Conservation (phyloP, 345 rosid species). For the Raphanus raphanistrum region DNA sequence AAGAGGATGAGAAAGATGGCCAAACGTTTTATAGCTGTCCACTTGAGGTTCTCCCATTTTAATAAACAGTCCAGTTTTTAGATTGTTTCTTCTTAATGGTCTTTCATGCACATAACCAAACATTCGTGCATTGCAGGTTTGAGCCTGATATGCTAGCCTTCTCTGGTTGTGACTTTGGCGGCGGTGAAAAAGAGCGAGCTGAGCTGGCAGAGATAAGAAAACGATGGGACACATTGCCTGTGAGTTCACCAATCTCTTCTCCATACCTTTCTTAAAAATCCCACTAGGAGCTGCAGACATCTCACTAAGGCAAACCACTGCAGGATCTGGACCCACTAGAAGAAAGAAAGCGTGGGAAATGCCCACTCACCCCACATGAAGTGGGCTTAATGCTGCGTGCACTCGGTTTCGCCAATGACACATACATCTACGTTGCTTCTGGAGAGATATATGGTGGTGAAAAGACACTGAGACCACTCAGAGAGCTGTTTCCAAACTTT, state of each 20-base stretch:
- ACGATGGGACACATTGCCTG: conserved; percentile 97
- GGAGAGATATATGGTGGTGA: conserved; percentile 99
- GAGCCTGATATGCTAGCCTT: conserved; percentile 99
- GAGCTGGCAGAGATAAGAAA: conserved; percentile 95
- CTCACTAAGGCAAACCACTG: conserved; percentile 8
- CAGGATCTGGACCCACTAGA: conserved; percentile 88
- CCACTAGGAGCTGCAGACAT: not conserved
- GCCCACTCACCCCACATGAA: conserved; percentile 96
- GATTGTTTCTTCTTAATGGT: not conserved
- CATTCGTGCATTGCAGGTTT: conserved; percentile 72
- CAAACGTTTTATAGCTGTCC: conserved; percentile 80
- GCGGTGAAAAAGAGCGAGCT: conserved; percentile 92
- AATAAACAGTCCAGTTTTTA: conserved; percentile 11
- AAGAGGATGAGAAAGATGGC: conserved; percentile 77
- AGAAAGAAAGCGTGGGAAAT: conserved; percentile 92
- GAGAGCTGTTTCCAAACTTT: conserved; percentile 92
- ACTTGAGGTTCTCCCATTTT: conserved; percentile 55
- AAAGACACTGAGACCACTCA: conserved; percentile 74
- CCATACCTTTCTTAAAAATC: not conserved
- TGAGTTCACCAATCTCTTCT: conserved; percentile 45
- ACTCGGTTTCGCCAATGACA: conserved; percentile 86
- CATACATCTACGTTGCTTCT: conserved; percentile 88
- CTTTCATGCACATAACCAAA: no score
- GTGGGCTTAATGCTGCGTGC: conserved; percentile 96
- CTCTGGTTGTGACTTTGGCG: conserved; percentile 98